Percentiles rank a stretch among this genome's conserved stretches.
These are phyloP conservation scores for Mucor circinelloides DNA, from an alignment of 371 early-diverging fungal genomes.

Conservation along the genomic window DNA sequence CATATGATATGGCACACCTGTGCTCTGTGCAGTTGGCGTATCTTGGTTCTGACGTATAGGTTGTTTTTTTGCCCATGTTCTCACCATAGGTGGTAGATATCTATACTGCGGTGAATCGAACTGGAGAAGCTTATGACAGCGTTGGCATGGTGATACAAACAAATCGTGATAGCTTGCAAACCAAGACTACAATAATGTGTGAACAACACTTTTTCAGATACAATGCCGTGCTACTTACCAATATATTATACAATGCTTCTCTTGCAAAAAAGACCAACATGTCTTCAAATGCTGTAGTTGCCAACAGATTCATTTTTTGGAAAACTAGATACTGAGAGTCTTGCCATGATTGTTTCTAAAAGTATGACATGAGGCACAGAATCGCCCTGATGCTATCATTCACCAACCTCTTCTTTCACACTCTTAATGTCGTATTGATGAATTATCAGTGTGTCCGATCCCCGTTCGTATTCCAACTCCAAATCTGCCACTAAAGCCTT, in stretches of 20 bases:
- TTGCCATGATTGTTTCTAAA: conserved; percentile 27
- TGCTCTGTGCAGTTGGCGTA: conserved; percentile 9
- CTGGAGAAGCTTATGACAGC: conserved; percentile 45
- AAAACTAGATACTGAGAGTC: conserved; percentile 41
- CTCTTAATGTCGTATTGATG: conserved; percentile 44
- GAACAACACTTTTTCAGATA: background rate
- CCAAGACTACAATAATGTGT: conserved; percentile 31
- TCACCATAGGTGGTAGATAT: conserved; percentile 45
- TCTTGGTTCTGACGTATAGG: conserved; percentile 10
- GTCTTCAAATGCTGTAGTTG: conserved; percentile 40
- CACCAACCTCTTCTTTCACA: conserved; percentile 41
- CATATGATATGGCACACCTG: conserved; percentile 39
- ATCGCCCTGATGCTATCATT: background rate
- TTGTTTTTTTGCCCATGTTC: conserved; percentile 43
- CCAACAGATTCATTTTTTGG: conserved; percentile 40
- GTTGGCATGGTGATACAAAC: conserved; percentile 43
- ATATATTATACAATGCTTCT: conserved; percentile 33
- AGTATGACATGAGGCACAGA: background rate
- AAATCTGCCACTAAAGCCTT: conserved; percentile 35
- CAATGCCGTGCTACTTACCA: conserved; percentile 21
- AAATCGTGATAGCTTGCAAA: conserved; percentile 41
- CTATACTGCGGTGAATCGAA: conserved; percentile 51
- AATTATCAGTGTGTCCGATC: conserved; percentile 33
- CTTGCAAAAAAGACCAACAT: conserved; percentile 36
- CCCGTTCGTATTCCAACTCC: conserved; percentile 33